phyloP scores from a whole-genome alignment of 2,329 filamentous ascomycete genomes.

The Berkeleyomyces rouxiae region DNA sequence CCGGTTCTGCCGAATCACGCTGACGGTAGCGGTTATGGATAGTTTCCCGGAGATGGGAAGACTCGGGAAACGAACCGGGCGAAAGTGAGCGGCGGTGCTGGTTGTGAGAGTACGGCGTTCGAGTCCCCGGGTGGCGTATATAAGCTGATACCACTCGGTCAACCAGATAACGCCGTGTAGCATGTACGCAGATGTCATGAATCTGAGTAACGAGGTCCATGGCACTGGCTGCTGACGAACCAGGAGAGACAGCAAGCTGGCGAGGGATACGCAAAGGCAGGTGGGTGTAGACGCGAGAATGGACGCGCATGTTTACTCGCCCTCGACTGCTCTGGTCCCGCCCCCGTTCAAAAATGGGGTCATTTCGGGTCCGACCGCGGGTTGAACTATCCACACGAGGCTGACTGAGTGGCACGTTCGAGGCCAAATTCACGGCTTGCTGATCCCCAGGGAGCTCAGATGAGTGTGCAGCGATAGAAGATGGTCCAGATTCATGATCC shows the following conservation, averaged over 20 bases:
- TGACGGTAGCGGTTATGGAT: not conserved
- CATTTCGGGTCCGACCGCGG: not conserved
- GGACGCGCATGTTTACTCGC: not conserved
- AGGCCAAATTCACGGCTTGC: not conserved
- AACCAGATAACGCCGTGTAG: constrained; percentile 16
- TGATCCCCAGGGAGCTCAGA: not conserved
- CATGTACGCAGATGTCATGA: constrained; percentile 17
- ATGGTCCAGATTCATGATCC: not conserved
- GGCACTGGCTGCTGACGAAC: not conserved
- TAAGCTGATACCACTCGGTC: constrained; percentile 15
- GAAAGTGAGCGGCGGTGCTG: constrained; percentile 5
- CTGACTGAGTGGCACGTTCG: not conserved
- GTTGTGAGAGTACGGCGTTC: not conserved
- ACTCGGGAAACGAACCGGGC: not conserved
- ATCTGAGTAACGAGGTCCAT: constrained; percentile 11
- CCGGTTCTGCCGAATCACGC: not conserved
- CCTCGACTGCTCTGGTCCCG: too few relatives aligned
- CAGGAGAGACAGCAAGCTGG: not conserved
- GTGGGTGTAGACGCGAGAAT: not conserved
- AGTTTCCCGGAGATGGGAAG: not conserved
- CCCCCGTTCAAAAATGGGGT: not conserved
- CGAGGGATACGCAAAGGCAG: not conserved
- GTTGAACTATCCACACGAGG: not conserved
- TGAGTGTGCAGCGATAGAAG: not conserved
- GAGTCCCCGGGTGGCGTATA: constrained; percentile 13